Evolutionary conservation across 768 basidiomycete species (phyloP).

Genomic region (Mrakia hoshinonis): DNA sequence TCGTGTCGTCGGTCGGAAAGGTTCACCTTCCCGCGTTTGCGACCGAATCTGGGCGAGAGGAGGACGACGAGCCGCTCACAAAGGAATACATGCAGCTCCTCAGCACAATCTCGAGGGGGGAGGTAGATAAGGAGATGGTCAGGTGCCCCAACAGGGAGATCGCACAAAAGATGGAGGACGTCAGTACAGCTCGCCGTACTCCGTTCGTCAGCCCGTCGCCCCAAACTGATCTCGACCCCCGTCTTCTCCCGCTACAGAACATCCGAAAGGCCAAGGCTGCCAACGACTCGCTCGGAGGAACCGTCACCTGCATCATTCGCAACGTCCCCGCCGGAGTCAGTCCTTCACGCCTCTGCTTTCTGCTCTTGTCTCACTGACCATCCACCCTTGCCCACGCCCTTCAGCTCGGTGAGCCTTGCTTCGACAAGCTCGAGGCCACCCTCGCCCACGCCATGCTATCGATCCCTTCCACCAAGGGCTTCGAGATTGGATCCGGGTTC

Average conservation of each 20-base stretch:
- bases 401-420: constrained; percentile 82
- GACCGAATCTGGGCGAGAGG: constrained; percentile 48
- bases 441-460: constrained; percentile 98
- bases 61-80: constrained; percentile 62
- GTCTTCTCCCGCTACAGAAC: constrained; percentile 48
- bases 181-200: constrained; percentile 37
- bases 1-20: constrained; percentile 93
- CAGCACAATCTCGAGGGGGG: constrained; percentile 65
- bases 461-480: constrained; percentile 95
- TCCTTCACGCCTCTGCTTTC: neutral
- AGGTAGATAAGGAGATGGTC: constrained; percentile 78
- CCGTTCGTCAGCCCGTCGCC: neutral
- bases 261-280: constrained; percentile 87
- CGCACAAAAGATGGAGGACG: constrained; percentile 81
- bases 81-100: constrained; percentile 76
- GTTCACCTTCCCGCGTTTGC: constrained; percentile 60
- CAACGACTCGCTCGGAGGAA: constrained; percentile 94
- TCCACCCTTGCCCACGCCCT: neutral
- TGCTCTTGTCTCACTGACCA: neutral
- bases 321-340: constrained; percentile 63
- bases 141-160: constrained; percentile 87
- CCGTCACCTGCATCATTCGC: constrained; percentile 90
- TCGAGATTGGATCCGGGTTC: constrained; percentile 97
- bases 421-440: constrained; percentile 95
- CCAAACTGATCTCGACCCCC: neutral